Base-by-base conservation (phyloP, 352 stramenopile species). In the Phytopythium montanum region DNA sequence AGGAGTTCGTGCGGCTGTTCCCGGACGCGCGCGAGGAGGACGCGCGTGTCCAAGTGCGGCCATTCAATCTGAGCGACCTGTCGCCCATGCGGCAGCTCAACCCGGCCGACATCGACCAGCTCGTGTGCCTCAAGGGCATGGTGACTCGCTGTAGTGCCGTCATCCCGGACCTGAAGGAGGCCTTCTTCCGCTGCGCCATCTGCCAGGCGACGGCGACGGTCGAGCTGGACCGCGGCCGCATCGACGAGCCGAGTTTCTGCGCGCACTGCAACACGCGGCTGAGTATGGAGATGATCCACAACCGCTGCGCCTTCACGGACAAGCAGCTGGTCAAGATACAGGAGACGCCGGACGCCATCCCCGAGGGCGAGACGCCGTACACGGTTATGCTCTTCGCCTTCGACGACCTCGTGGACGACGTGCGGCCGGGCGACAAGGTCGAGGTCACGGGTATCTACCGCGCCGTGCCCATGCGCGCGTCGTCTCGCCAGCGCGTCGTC, bases 251-350 rank as follows among this genome's bases (percentile, higher is more conserved):
- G 18, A 88, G 77, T 3, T 87, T 80, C 34, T 98, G 95, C 64
- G 52, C 56, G 14, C 65, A 83, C 58, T 99, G 97, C 70, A 78
- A 93, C 36, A 85, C 87, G n/a, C 87, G 85, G 6, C 72, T 95
- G 73, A 95, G 93, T 49, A 98, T 98, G 87, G 84, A 97, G 63
- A 85, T 99, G 56, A 78, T 99, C 44, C 97, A 99, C 77, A 99
- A 99, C 72, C 91, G 95, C 13, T 99, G 96, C 63, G 72, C 96
- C 31, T 99, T 99, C 80, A 97, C 86, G 5, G 96, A 99, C 84
- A 99, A 99, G 72, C 97, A 99, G 75, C 80, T 99, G 69, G 82
- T 99, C 33, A 96, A 98, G 65, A 89, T 99, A 69, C 97, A 99
- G 66, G 98, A 99, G 72, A 98, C 95, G 13, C 96, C 97, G 0